Base-by-base conservation (phyloP, 495 filamentous ascomycete genomes). In the Choiromyces venosus region DNA sequence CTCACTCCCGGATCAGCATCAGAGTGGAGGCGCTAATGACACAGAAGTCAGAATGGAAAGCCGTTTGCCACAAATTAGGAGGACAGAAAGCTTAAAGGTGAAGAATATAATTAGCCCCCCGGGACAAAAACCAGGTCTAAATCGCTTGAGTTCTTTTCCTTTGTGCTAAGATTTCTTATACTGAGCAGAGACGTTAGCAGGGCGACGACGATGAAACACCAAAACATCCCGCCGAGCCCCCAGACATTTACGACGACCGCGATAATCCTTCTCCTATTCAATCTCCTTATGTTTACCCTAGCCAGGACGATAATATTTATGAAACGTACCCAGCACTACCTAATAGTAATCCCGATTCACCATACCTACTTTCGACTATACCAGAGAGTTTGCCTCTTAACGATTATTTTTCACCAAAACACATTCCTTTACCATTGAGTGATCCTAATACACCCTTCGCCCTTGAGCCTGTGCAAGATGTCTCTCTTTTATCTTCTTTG, bases 171-270 rank as follows among this genome's bases (percentile, higher is more conserved):
- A 61, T 61, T 61, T 61, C 52, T 61, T 61, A 61, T 61, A 61
- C 52, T 78, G 71, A 78, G 76, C 69, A 78, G 77, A 65, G 40
- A 72, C 71, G 42, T 79, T 71, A 75, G 67, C 33, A 36, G 37
- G 42, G 61, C 36, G 21, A 69, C 77, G 71, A 37, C 66, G 69
- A 38, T 72, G 72, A 79, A 44, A 69, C 67, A 37, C 33, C 14
- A 67, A 79, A 70, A 46, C 70, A 68, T 66, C 46, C 25, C 66
- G 52, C 46, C 52, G 69, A 69, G 40, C 65, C 68, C 39, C 65
- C 21, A 67, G 65, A 72, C 65, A 73, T 73, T 42, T 73, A 68
- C 56, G 74, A 73, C 40, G 52, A 76, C 39, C 75, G 65, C 71
- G 74, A 72, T 74, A 46, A 69, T 52, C 74, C 74, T 77, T 77